Conservation (phyloP, 2,329 filamentous ascomycete genomes). For the Microcyclospora pomicola region DNA sequence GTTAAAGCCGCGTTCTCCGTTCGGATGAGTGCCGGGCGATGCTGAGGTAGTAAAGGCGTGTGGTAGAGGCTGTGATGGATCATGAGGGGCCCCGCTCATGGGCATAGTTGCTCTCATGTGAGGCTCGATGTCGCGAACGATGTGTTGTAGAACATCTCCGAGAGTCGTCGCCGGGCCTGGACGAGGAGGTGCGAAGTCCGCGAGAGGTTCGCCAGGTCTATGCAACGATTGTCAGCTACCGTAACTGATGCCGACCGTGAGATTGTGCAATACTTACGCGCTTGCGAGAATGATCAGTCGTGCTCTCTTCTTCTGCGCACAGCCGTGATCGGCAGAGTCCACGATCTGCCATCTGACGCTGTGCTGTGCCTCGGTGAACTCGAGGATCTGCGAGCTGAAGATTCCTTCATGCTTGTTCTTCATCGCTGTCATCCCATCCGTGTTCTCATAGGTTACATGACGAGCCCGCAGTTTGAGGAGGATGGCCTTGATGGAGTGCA, state of each 20-base stretch:
- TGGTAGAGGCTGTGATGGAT: conserved; percentile 11
- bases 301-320: conserved; percentile 16
- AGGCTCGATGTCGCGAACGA: background rate
- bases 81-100: too few species aligned
- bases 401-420: too few species aligned
- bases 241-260: too few species aligned
- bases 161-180: conserved; percentile 24
- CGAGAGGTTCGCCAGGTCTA: conserved; percentile 22
- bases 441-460: too few species aligned
- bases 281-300: conserved; percentile 34
- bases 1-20: conserved; percentile 49
- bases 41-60: conserved; percentile 7
- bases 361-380: too few species aligned
- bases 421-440: too few species aligned
- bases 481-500: conserved; percentile 27
- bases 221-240: too few species aligned
- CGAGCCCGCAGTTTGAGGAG: background rate
- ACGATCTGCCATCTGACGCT: too few species aligned
- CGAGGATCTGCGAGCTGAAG: too few species aligned
- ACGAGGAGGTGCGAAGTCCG: background rate
- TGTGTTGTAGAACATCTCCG: conserved; percentile 26
- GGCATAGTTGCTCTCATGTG: conserved; percentile 4
- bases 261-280: too few species aligned
- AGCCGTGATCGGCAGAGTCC: too few species aligned
- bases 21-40: conserved; percentile 44